Evolutionary conservation across 345 rosid species (phyloP).

Genomic region (Geranium rotundifolium): DNA sequence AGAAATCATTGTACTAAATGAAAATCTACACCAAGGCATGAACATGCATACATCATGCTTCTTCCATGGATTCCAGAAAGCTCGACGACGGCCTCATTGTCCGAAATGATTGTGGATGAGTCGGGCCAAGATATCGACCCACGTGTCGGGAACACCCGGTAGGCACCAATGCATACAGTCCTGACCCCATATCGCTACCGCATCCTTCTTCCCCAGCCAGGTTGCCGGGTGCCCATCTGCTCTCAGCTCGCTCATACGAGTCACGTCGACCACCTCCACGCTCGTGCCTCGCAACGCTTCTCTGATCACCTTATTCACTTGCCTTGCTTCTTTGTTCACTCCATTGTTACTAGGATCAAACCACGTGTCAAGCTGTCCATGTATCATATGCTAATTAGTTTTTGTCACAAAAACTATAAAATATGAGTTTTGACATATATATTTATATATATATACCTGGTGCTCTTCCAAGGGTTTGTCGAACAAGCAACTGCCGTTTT

Average conservation of each 20-base stretch:
- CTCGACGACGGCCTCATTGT: conserved; percentile 9
- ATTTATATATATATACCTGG: conserved; percentile 43
- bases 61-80: neutral
- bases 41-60: neutral
- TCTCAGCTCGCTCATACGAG: conserved; percentile 73
- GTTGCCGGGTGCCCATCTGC: conserved; percentile 95
- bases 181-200: conserved; percentile 84
- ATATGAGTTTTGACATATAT: too few species aligned
- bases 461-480: conserved; percentile 49
- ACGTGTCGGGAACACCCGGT: conserved; percentile 87
- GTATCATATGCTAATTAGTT: conserved; percentile 13
- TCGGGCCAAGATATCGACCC: conserved; percentile 74
- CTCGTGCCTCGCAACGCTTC: conserved; percentile 32
- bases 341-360: conserved; percentile 86
- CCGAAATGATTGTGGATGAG: conserved; percentile 24
- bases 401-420: too few species aligned
- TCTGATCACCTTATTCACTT: conserved; percentile 41
- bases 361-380: conserved; percentile 84
- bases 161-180: conserved; percentile 99
- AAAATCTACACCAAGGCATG: too few species aligned
- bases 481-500: conserved; percentile 82
- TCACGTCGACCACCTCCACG: conserved; percentile 55
- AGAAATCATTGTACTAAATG: too few species aligned
- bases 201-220: conserved; percentile 89
- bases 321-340: conserved; percentile 80